Evolutionary conservation across 2,329 filamentous ascomycete genomes (phyloP).

Genomic region (Didymella exigua): DNA sequence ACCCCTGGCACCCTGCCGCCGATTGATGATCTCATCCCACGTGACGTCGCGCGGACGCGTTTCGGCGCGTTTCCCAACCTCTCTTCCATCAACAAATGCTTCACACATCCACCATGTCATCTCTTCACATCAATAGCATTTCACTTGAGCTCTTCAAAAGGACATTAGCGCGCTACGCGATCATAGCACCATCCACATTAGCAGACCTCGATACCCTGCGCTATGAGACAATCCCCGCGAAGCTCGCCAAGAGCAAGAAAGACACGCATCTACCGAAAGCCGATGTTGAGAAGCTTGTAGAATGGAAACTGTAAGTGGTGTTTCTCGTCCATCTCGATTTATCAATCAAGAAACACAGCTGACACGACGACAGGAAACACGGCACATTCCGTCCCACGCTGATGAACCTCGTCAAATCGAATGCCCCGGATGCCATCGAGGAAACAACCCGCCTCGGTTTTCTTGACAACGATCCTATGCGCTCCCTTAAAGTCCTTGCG

Average conservation of each 20-base stretch:
- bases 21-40: background rate
- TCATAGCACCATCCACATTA: slow-evolving; percentile 34
- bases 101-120: slow-evolving; percentile 10
- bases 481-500: slow-evolving; percentile 60
- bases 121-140: slow-evolving; percentile 22
- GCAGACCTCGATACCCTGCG: slow-evolving; percentile 41
- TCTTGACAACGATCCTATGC: background rate
- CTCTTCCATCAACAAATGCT: background rate
- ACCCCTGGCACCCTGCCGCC: background rate
- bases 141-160: slow-evolving; percentile 25
- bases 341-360: background rate
- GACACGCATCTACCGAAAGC: slow-evolving; percentile 27
- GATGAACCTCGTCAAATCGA: slow-evolving; percentile 60
- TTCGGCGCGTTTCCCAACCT: background rate
- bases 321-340: no score
- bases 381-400: slow-evolving; percentile 58
- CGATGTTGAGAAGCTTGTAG: slow-evolving; percentile 44
- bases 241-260: slow-evolving; percentile 22
- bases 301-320: slow-evolving; percentile 51
- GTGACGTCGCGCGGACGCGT: slow-evolving; percentile 5
- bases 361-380: slow-evolving; percentile 49
- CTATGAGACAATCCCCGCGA: slow-evolving; percentile 37
- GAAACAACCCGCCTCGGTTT: slow-evolving; percentile 61
- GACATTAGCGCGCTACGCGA: slow-evolving; percentile 33
- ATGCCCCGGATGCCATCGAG: slow-evolving; percentile 57